Base-by-base conservation (phyloP, 306 rosid genomes). In the Dryas octopetala region DNA sequence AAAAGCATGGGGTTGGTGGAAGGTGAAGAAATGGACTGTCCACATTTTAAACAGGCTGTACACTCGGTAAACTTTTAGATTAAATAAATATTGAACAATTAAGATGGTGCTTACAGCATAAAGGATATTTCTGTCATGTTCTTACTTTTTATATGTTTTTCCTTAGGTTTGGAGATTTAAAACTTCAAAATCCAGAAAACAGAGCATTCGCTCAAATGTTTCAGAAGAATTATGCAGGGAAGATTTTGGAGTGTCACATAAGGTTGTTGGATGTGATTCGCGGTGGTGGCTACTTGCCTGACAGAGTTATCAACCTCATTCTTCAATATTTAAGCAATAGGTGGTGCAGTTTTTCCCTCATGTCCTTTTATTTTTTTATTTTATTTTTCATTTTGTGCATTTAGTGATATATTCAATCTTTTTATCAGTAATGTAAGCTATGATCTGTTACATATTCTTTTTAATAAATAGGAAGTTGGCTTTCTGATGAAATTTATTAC, bases 1-100 rank as follows among this genome's bases (percentile, higher is more conserved):
- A 80, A 95, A 95, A 81, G 78, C 98, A 73, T 95, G 99, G 99
- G 99, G 90, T 41, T 92, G 99, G 99, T 95, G 99, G 99, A 95
- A 95, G 88, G 99, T 92, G 87, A 95, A 92, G 91, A 95, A 95
- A 79, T 92, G 99, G 99, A 95, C 99, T 8, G 94, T 92, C 73
- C 99, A 90, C 77, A 95, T 95, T 79, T 77, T 95, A 63, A 92
- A 95, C 79, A 84, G 99, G 85, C 88, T 95, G 71, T 95, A 87
- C 81, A 95, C 97, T 60, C 91, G 99, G 99, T 92, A 83, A 72
- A 28, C 23, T 76, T 68, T 68, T 76, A 26, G 76, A 66, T 50
- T 45, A 46, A 45, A 66, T 23, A 67, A 61, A 68, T 41, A 9
- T 57, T 50, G 61, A 26, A 68, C 19, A 54, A 47, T 59, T 5